Percentiles rank a stretch among this genome's conserved stretches.
Conservation (phyloP, 129 eudicot genomes). For the Sambucus nigra region DNA sequence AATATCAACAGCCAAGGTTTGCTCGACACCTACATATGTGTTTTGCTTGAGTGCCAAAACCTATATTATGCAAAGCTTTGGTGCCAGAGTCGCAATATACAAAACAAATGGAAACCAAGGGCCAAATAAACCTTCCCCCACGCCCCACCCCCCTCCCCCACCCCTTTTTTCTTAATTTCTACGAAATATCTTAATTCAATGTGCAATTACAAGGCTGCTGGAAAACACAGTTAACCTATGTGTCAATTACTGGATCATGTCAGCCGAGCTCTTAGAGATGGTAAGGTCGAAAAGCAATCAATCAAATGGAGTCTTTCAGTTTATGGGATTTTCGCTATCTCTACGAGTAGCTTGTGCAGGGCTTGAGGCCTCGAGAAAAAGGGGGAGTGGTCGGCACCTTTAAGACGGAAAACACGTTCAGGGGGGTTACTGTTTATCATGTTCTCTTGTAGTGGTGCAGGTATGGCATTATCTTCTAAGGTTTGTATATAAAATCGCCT, state of each 20-base stretch:
- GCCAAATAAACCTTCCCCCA: no score
- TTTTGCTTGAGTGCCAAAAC: no score
- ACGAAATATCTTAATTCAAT: conserved; percentile 8
- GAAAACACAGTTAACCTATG: conserved; percentile 9
- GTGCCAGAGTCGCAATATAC: no score
- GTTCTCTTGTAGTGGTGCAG: conserved; percentile 45
- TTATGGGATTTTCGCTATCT: conserved; percentile 58
- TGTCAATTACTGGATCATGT: conserved; percentile 1
- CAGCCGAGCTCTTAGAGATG: not conserved
- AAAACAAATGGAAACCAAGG: no score
- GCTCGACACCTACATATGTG: no score
- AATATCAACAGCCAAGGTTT: no score
- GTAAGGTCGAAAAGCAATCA: not conserved
- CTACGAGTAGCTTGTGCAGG: conserved; percentile 68
- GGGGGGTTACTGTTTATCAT: conserved; percentile 70
- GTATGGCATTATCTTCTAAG: conserved; percentile 79
- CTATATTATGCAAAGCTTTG: no score
- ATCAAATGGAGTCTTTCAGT: not conserved
- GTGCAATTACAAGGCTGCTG: conserved; percentile 15
- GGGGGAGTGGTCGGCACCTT: conserved; percentile 96
- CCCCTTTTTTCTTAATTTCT: not conserved
- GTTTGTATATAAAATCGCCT: conserved; percentile 83
- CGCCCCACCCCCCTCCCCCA: no score
- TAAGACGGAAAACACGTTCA: conserved; percentile 66
- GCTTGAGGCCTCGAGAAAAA: conserved; percentile 96